Percentiles rank a stretch among this genome's conserved stretches.
phyloP scores from a whole-genome alignment of 345 rosid genomes.

The Brassica incana region DNA sequence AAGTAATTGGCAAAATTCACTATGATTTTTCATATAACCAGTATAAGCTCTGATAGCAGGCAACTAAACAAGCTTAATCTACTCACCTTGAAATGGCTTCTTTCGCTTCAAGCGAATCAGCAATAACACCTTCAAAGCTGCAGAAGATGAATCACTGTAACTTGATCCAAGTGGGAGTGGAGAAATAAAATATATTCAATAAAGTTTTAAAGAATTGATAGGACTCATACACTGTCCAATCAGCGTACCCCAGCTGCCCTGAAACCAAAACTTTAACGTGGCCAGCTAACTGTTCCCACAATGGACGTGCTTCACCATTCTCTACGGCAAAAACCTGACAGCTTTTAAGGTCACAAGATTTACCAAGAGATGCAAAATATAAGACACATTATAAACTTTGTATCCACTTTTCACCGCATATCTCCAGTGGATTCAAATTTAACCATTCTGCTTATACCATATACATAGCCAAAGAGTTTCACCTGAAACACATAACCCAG shows the following conservation, averaged over 20 bases:
- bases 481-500: constrained; percentile 88
- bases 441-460: constrained; percentile 9
- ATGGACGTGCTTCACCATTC: constrained; percentile 54
- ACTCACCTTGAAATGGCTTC: constrained; percentile 74
- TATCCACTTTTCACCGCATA: constrained; percentile 15
- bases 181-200: constrained; percentile 5
- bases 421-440: constrained; percentile 5
- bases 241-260: constrained; percentile 54
- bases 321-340: constrained; percentile 69
- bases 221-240: constrained; percentile 79
- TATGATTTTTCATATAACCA: constrained; percentile 17
- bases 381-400: constrained; percentile 19
- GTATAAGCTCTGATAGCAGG: constrained; percentile 7
- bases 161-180: constrained; percentile 27
- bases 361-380: constrained; percentile 30
- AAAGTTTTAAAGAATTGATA: constrained; percentile 12
- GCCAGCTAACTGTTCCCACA: constrained; percentile 68
- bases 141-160: constrained; percentile 33
- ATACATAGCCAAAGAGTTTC: constrained; percentile 20
- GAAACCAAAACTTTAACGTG: constrained; percentile 52
- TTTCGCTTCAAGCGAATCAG: constrained; percentile 81
- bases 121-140: constrained; percentile 90
- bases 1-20: constrained; percentile 6
- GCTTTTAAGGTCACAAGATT: constrained; percentile 42
- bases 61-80: constrained; percentile 22